Evolutionary conservation across 495 filamentous ascomycete species (phyloP).

Genomic region (Lepraria neglecta): DNA sequence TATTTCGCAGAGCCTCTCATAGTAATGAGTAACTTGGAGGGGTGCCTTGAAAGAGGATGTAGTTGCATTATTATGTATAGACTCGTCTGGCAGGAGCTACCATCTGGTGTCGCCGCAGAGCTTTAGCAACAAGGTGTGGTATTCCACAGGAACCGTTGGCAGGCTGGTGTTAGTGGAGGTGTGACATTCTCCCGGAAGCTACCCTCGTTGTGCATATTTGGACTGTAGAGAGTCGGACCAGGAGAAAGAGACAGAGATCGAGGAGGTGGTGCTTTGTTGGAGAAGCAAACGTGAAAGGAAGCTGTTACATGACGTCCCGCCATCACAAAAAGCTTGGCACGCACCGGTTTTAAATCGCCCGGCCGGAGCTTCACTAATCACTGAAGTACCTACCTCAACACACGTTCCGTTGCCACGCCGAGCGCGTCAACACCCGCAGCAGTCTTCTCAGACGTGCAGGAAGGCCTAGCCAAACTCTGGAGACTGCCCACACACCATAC

Average conservation of each 20-base stretch:
- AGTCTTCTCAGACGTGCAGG: not conserved
- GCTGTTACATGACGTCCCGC: not conserved
- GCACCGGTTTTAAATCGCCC: not conserved
- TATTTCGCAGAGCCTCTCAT: conserved; percentile 6
- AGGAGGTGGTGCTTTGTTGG: too few relatives aligned
- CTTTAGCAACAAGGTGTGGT: not conserved
- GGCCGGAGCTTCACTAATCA: not conserved
- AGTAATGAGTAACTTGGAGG: not conserved
- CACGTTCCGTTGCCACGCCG: not conserved
- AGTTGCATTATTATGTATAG: not conserved
- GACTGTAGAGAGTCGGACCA: too few relatives aligned
- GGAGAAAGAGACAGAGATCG: too few relatives aligned
- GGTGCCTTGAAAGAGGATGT: conserved; percentile 15
- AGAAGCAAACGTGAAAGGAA: not conserved
- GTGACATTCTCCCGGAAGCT: too few relatives aligned
- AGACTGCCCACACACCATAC: too few relatives aligned
- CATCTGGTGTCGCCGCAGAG: not conserved
- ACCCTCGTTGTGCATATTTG: too few relatives aligned
- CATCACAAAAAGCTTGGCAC: conserved; percentile 13
- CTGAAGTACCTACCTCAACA: not conserved
- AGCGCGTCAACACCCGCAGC: not conserved
- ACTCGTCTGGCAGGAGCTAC: not conserved
- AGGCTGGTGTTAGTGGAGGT: not conserved
- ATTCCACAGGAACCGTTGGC: not conserved
- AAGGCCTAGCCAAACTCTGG: not conserved